Evolutionary conservation across 139 green algal species (phyloP), one percentile per base, ranked within the genome.

Genomic region (Chlamydomonas schloesseri): DNA sequence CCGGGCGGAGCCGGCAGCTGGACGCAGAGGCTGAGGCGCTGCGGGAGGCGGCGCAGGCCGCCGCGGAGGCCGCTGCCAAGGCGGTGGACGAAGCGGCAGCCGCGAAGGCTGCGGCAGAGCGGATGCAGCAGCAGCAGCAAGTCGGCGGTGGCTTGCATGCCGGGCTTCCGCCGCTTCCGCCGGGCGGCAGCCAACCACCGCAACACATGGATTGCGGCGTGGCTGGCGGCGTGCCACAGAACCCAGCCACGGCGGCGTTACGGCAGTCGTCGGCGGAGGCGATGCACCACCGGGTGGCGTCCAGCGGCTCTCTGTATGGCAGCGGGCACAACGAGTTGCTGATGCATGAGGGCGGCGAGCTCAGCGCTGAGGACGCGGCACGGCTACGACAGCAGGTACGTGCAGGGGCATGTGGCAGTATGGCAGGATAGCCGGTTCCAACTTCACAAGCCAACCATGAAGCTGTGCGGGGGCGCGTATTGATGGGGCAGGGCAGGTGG

Each of bases 301-400:
- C 79, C 2, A 77, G 20, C 20, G 33, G 47, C 21, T 85, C 79
- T 1, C 33, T 85, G 33, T 57, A 77, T 9, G 75, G 58, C 36
- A 37, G 37, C 14, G 62, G 42, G 6, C 42, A 50, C 42, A 50
- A 50, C 42, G 42, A 50, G 42, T 8, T 50, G 42, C 8, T 50
- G 42, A 50, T 50, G 42, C 42, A 50, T 5, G 42, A 50, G 42
- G 42, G 42, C 42, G 8, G 6, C 42, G 42, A 50, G 8, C 42
- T 50, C 6, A 50, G 42, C 8, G 42, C 42, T 34, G 79, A 85
- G 31, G 79, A 76, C 18, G 37, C 69, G 47, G 65, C 47, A 47
- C 79, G 79, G 79, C 64, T 84, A 28, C 64, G 64, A 47, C 78
- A 84, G 64, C 64, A 93, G 78, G 88, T 96, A 21, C 58, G 15